phyloP scores from a whole-genome alignment of 2,329 filamentous ascomycete species.

The Achaetomium macrosporum region DNA sequence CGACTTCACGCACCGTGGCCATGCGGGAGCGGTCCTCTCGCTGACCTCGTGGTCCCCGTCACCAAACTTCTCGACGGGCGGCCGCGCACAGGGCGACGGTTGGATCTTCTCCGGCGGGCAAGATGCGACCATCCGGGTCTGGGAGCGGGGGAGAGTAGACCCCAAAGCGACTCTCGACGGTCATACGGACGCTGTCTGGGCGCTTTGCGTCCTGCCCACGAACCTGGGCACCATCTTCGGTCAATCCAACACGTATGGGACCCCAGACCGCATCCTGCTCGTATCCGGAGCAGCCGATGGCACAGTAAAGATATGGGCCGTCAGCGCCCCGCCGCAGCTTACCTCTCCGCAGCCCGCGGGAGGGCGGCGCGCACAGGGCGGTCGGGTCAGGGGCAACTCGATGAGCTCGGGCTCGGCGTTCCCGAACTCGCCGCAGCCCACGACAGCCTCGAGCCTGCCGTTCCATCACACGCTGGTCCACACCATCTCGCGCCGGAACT shows the following conservation, averaged over 20 bases:
- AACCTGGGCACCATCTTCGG: slow-evolving; percentile 78
- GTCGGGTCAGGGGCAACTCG: slow-evolving; percentile 80
- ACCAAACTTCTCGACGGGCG: slow-evolving; percentile 83
- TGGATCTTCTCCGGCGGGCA: slow-evolving; percentile 99
- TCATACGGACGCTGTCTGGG: slow-evolving; percentile 94
- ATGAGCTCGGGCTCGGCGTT: slow-evolving; percentile 93
- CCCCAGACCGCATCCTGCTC: slow-evolving; percentile 79
- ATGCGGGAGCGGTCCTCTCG: slow-evolving; percentile 82
- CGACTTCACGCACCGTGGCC: slow-evolving; percentile 92
- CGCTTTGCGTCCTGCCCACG: slow-evolving; percentile 83
- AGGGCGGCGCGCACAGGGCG: slow-evolving; percentile 49
- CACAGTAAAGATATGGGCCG: slow-evolving; percentile 86
- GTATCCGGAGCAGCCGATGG: slow-evolving; percentile 89
- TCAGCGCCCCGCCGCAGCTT: slow-evolving; percentile 82
- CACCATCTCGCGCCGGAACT: slow-evolving; percentile 66
- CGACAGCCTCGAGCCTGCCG: slow-evolving; percentile 73
- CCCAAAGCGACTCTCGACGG: slow-evolving; percentile 92
- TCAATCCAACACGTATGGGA: slow-evolving; percentile 66
- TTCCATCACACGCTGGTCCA: slow-evolving; percentile 88
- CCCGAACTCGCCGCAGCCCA: slow-evolving; percentile 84
- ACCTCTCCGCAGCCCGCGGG: slow-evolving; percentile 70
- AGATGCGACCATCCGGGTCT: slow-evolving; percentile 86
- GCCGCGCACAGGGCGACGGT: slow-evolving; percentile 81
- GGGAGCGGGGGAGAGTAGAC: slow-evolving; percentile 91
- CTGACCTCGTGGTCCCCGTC: slow-evolving; percentile 82